Conservation (phyloP, 2,329 filamentous ascomycete genomes). For the Neofusicoccum cordaticola region DNA sequence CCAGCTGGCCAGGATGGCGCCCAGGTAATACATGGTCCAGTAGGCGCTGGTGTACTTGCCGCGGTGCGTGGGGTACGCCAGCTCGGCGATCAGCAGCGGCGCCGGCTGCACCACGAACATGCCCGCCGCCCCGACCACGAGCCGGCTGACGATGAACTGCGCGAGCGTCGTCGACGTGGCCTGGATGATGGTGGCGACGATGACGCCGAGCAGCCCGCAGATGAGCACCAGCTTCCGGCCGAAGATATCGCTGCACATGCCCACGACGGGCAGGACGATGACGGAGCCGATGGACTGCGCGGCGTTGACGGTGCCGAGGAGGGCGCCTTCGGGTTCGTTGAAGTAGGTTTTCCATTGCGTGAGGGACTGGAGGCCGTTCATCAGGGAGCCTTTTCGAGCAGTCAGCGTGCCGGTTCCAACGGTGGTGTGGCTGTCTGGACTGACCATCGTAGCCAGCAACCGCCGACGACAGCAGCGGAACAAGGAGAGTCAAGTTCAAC, state of each 20-base stretch:
- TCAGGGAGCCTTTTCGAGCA: conserved; percentile 11
- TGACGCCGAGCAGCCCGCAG: conserved; percentile 13
- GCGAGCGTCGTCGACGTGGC: conserved; percentile 14
- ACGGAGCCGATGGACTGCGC: conserved; percentile 19
- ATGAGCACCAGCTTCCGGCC: conserved; percentile 17
- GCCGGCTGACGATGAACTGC: conserved; percentile 20
- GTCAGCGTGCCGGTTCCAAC: not conserved
- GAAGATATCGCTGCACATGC: conserved; percentile 15
- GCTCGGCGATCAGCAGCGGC: conserved; percentile 30
- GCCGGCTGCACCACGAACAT: conserved; percentile 27
- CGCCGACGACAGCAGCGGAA: conserved; percentile 44
- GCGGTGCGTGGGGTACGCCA: conserved; percentile 31
- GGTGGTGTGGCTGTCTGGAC: not conserved
- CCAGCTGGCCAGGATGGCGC: conserved; percentile 48
- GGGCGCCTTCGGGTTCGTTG: conserved; percentile 19
- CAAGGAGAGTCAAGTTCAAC: conserved; percentile 45
- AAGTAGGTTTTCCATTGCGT: conserved; percentile 21
- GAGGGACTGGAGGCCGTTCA: conserved; percentile 22
- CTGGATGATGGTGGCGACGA: conserved; percentile 20
- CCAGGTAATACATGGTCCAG: conserved; percentile 24
- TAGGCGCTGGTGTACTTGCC: conserved; percentile 27
- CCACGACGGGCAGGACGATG: conserved; percentile 15
- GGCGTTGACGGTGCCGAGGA: conserved; percentile 21
- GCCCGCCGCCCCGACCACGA: conserved; percentile 20
- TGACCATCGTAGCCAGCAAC: conserved; percentile 47